phyloP scores from a whole-genome alignment of 371 early-diverging fungal species.

The Apophysomyces elegans region DNA sequence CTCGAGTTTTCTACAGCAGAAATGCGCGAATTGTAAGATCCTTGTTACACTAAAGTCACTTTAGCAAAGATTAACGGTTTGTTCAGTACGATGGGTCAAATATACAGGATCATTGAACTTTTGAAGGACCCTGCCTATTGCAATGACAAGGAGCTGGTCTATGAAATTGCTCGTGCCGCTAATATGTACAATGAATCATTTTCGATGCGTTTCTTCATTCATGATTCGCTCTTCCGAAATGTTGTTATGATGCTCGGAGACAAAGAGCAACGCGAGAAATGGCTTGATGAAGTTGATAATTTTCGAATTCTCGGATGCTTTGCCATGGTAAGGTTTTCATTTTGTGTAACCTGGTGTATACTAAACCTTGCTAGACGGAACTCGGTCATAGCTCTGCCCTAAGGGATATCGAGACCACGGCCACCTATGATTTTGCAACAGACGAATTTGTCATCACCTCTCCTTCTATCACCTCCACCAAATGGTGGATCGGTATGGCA shows the following conservation, averaged over 20 bases:
- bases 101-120: conserved; percentile 47
- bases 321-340: conserved; percentile 60
- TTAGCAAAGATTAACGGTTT: background rate
- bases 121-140: conserved; percentile 10
- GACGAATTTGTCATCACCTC: conserved; percentile 87
- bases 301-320: conserved; percentile 68
- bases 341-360: background rate
- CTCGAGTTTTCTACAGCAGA: conserved; percentile 63
- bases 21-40: conserved; percentile 61
- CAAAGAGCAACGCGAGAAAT: conserved; percentile 59
- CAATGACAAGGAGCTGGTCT: conserved; percentile 16
- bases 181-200: conserved; percentile 63
- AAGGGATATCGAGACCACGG: conserved; percentile 86
- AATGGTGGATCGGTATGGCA: conserved; percentile 95
- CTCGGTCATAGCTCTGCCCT: conserved; percentile 82
- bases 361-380: conserved; percentile 49
- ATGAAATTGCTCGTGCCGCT: conserved; percentile 20
- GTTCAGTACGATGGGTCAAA: conserved; percentile 61
- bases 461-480: conserved; percentile 84
- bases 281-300: conserved; percentile 57
- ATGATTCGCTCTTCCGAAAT: conserved; percentile 63
- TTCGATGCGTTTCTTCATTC: conserved; percentile 69
- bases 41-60: too few relatives aligned
- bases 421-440: conserved; percentile 75
- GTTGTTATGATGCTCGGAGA: conserved; percentile 64